Conservation (phyloP, 768 basidiomycete genomes). For the Trametes gibbosa region DNA sequence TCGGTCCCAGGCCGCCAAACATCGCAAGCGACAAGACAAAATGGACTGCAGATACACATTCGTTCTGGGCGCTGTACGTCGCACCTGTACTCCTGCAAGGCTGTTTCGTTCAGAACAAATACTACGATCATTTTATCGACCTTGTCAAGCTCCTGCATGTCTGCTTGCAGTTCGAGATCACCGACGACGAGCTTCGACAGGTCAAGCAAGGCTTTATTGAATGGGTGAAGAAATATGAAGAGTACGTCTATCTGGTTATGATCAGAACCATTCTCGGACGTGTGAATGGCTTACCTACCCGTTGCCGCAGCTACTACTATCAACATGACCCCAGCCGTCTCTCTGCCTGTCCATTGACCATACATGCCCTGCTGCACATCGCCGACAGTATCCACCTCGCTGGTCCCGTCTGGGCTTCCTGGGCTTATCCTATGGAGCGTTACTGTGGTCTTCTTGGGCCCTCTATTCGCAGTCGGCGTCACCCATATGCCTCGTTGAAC, state of each 20-base stretch:
- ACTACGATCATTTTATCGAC: constrained; percentile 27
- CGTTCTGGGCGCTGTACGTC: constrained; percentile 26
- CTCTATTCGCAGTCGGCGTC: constrained; percentile 22
- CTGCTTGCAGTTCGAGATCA: constrained; percentile 25
- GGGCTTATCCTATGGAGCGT: constrained; percentile 33
- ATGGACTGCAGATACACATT: constrained; percentile 28
- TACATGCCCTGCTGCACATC: constrained; percentile 34
- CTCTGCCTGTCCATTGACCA: constrained; percentile 29
- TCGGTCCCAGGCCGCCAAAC: constrained; percentile 20
- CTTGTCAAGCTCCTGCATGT: constrained; percentile 25
- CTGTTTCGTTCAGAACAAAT: constrained; percentile 20
- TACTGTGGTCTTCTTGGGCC: constrained; percentile 25
- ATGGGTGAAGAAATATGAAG: constrained; percentile 25
- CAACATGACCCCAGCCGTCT: constrained; percentile 25
- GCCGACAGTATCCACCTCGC: constrained; percentile 25
- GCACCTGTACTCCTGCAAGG: constrained; percentile 24
- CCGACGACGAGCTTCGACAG: constrained; percentile 11
- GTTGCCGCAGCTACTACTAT: constrained; percentile 26
- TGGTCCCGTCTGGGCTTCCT: constrained; percentile 27
- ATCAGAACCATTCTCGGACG: not conserved
- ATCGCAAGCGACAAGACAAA: constrained; percentile 13
- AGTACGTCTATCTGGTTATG: constrained; percentile 2
- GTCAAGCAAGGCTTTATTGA: constrained; percentile 14
- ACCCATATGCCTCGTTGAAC: constrained; percentile 21
- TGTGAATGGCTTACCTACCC: not conserved